Base-by-base conservation (phyloP, 352 stramenopile species). In the Globisporangium radiosum region DNA sequence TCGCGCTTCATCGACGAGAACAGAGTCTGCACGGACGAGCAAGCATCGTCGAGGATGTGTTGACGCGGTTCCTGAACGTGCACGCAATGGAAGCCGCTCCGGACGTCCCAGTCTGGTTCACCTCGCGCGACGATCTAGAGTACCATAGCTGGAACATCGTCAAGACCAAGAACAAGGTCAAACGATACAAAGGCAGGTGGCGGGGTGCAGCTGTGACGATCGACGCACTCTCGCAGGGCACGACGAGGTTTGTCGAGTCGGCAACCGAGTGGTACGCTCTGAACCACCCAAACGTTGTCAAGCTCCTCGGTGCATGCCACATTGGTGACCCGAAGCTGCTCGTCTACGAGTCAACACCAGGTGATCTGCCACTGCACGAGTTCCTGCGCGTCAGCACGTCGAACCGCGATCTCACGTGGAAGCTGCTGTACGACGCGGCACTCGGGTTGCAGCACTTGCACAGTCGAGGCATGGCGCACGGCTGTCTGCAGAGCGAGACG, bases 381-480 rank as follows among this genome's bases (percentile, higher is more conserved):
- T 60, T 54, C 37, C 13, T 62, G 56, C 8, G 53, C 33, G 8
- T 11, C 7, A 1, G 49, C 1, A 13, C 47, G 15, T 13, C 3
- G 5, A 56, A 36, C 7, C n/a, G 17, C 39, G 25, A 9, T 10
- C 5, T 0, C 11, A 15, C 55, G 2, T 71, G 65, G 69, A 45
- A 63, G 13, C 57, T 53, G 3, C 4, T 76, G 19, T 66, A 67
- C 19, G 47, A 73, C 47, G 63, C 49, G 25, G 65, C 69, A 15
- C 36, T 76, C 17, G 65, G 65, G 7, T 50, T 73, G 3, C 56
- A 66, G 9, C 70, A 75, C 33, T 38, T 76, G 7, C 69, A 73
- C 25, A 52, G 59, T 15, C 54, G 52, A 0, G 51, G 61, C 11
- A 54, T 73, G 7, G 25, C 65, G 2, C 62, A 73, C 33, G 59